Evolutionary conservation across 2,329 filamentous ascomycete species (phyloP), one percentile per base, ranked within the genome.

Genomic region (Trichoderma atrobrunneum): DNA sequence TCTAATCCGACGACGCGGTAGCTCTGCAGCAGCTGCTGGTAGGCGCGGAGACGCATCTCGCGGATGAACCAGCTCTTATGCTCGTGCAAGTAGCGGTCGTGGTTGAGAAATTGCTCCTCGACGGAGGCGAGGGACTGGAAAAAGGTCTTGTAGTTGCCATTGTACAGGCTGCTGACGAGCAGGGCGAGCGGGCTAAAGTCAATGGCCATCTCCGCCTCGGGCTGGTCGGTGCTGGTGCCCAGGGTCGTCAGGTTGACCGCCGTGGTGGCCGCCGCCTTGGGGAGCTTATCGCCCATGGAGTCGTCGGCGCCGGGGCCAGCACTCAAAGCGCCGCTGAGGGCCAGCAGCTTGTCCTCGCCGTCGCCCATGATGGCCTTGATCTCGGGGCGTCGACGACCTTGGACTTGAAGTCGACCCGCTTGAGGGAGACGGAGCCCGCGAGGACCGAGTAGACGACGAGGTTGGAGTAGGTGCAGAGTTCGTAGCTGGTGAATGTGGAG

Each of bases 401-500:
- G 76, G 93, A 93, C 87, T 99, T 99, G 89, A 99, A 99, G 82
- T 99, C 96, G 39, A 98, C 94, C 63, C 96, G 92, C 86, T 98
- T 97, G 71, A 99, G 89, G 60, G 95, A 96, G 28, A 98, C 92
- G 7, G 95, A 97, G 72, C 96, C 96, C 43, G 96, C 94, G 39
- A 99, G 90, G 26, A 98, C 95, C 1, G 96, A 94, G 85, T 98
- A 99, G 72, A 98, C 91, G 66, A 99, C 96, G 28, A 99, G 89
- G 73, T 90, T 92, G 72, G 94, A 97, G 86, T 99, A 99, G 76
- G 92, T 95, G 90, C 96, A 99, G 64, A 99, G 90, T 83, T 99
- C 96, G 85, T 98, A 98, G 82, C 94, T 98, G 74, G 96, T 99
- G 82, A 99, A 99, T 26, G 96, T 99, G 32, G 95, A 98, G 76